A percentile compares a stretch with the other conserved stretches of the same genome.
phyloP scores from a whole-genome alignment of 108 stramenopile genomes.

The Skeletonema potamos region DNA sequence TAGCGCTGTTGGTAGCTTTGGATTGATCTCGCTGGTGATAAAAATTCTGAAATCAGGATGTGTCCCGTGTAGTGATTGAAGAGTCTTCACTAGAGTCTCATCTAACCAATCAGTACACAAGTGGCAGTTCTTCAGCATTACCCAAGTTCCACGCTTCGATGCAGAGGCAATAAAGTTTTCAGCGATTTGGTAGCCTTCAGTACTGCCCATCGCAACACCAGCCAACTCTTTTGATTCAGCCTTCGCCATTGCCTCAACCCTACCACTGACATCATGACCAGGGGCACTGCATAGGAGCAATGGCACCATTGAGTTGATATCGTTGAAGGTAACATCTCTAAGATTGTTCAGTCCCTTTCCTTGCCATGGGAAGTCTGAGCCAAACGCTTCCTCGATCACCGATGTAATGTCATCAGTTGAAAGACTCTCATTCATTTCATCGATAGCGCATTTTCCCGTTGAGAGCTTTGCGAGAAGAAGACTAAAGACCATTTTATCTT shows the following conservation, averaged over 20 bases:
- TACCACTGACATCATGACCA: conserved; percentile 96
- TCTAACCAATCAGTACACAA: conserved; percentile 97
- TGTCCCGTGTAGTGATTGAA: conserved; percentile 76
- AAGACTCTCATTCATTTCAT: neutral
- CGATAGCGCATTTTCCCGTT: conserved; percentile 41
- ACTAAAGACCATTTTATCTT: conserved; percentile 94
- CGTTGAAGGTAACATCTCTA: conserved; percentile 65
- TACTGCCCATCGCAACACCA: conserved; percentile 94
- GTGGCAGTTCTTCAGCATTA: conserved; percentile 97
- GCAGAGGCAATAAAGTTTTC: conserved; percentile 78
- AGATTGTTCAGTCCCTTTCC: conserved; percentile 91
- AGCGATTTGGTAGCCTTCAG: conserved; percentile 89
- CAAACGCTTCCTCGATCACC: conserved; percentile 61
- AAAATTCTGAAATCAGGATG: conserved; percentile 89
- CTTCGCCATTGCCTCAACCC: conserved; percentile 91
- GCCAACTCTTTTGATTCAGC: conserved; percentile 69
- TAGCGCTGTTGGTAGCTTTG: conserved; percentile 81
- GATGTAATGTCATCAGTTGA: conserved; percentile 58
- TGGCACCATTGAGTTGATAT: conserved; percentile 70
- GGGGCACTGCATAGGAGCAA: conserved; percentile 92
- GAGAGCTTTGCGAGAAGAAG: conserved; percentile 81
- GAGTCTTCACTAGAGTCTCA: conserved; percentile 91
- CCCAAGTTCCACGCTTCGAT: conserved; percentile 92
- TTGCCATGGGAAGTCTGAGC: conserved; percentile 82
- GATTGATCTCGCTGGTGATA: conserved; percentile 91